A percentile compares a stretch with the other conserved stretches of the same genome.
Conservation (phyloP, 1,284 basidiomycete genomes). For the Ustilago vetiveriae region DNA sequence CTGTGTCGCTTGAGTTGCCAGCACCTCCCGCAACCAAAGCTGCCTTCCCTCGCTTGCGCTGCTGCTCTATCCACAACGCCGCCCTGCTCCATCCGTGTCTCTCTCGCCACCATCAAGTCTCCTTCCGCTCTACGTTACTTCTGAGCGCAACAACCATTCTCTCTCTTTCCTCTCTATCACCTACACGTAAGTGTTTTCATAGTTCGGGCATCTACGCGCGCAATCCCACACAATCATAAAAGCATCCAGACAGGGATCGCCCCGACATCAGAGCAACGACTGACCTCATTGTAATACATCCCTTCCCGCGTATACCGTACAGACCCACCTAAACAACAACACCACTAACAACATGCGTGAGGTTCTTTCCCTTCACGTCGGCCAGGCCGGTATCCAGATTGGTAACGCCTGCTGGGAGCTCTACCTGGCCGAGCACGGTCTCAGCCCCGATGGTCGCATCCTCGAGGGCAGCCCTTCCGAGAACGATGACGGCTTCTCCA, state of each 20-base stretch:
- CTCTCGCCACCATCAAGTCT: slow-evolving; percentile 39
- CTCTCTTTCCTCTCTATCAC: slow-evolving; percentile 1
- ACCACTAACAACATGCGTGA: slow-evolving; percentile 60
- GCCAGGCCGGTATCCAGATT: slow-evolving; percentile 89
- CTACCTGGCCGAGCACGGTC: slow-evolving; percentile 97
- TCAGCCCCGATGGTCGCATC: slow-evolving; percentile 70
- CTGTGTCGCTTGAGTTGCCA: too few relatives aligned
- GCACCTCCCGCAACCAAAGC: too few relatives aligned
- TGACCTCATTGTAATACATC: neutral
- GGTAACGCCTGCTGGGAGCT: slow-evolving; percentile 77
- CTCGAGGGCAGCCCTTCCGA: slow-evolving; percentile 75
- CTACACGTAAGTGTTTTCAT: slow-evolving; percentile 26
- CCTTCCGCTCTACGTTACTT: slow-evolving; percentile 63
- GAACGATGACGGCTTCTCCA: slow-evolving; percentile 91
- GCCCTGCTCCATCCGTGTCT: slow-evolving; percentile 6
- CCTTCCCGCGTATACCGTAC: neutral
- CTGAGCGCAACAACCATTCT: slow-evolving; percentile 43
- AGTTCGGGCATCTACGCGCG: neutral
- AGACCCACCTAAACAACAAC: slow-evolving; percentile 10
- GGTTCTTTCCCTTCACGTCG: slow-evolving; percentile 94
- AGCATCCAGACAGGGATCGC: too few relatives aligned
- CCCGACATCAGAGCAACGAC: neutral
- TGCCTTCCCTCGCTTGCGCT: neutral
- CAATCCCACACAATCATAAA: too few relatives aligned
- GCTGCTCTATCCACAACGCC: slow-evolving; percentile 1